phyloP scores from a whole-genome alignment of 192 early-diverging fungal species.

The Phlyctochytrium bullatum region DNA sequence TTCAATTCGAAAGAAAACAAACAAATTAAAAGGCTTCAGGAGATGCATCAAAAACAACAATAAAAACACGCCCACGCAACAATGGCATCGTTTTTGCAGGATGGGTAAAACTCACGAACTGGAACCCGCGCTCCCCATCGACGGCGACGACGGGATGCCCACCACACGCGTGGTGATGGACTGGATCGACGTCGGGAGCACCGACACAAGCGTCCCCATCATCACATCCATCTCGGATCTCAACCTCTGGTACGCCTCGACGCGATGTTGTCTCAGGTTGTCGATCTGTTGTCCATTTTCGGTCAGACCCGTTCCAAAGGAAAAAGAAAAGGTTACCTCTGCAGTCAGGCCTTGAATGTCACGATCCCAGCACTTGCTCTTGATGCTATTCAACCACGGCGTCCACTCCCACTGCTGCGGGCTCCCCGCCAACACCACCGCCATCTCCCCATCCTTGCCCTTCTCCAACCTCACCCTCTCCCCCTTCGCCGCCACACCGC shows the following conservation, averaged over 20 bases:
- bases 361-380: slow-evolving; percentile 34
- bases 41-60: too few relatives aligned
- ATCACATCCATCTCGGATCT: slow-evolving; percentile 19
- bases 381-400: slow-evolving; percentile 33
- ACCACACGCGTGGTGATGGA: slow-evolving; percentile 7
- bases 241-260: slow-evolving; percentile 23
- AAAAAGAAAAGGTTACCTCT: slow-evolving; percentile 25
- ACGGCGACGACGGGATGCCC: slow-evolving; percentile 3
- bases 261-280: slow-evolving; percentile 24
- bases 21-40: too few relatives aligned
- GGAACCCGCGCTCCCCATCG: too few relatives aligned
- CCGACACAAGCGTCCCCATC: background rate
- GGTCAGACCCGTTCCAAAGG: too few relatives aligned
- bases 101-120: too few relatives aligned
- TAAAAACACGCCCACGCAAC: too few relatives aligned
- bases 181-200: background rate
- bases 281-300: slow-evolving; percentile 15
- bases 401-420: slow-evolving; percentile 38
- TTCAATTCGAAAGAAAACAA: too few relatives aligned
- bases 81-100: too few relatives aligned
- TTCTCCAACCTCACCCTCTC: too few relatives aligned
- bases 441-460: too few relatives aligned
- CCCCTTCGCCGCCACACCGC: background rate
- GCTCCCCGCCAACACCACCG: slow-evolving; percentile 3
- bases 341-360: slow-evolving; percentile 33